Percentiles rank a stretch among this genome's conserved stretches.
These are phyloP conservation scores for Mortierella sp. DNA, from an alignment of 371 early-diverging fungal species.

Conservation along the genomic window DNA sequence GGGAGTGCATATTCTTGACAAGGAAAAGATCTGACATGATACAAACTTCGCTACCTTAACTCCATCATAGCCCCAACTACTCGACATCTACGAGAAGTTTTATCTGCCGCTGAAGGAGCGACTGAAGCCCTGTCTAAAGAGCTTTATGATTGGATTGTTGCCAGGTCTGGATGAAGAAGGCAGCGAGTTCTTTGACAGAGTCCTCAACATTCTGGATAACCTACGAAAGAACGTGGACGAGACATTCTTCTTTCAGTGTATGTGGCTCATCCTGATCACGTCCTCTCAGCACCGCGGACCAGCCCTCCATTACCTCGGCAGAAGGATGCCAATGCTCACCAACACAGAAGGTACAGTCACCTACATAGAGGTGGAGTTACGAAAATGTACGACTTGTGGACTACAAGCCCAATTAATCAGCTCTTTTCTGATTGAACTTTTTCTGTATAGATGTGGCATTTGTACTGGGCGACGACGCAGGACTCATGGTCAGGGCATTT, in stretches of 20 bases:
- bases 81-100: slow-evolving; percentile 80
- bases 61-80: slow-evolving; percentile 77
- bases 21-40: background rate
- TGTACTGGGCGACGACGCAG: slow-evolving; percentile 79
- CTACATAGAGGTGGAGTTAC: slow-evolving; percentile 1
- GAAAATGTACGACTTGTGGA: background rate
- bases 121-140: slow-evolving; percentile 83
- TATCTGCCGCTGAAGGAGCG: slow-evolving; percentile 80
- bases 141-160: slow-evolving; percentile 85
- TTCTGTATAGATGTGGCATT: slow-evolving; percentile 69
- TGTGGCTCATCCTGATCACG: slow-evolving; percentile 85
- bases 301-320: slow-evolving; percentile 82
- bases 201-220: slow-evolving; percentile 77
- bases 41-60: background rate
- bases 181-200: slow-evolving; percentile 87
- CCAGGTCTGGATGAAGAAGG: slow-evolving; percentile 95
- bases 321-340: slow-evolving; percentile 79
- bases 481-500: slow-evolving; percentile 85
- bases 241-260: slow-evolving; percentile 82
- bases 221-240: slow-evolving; percentile 77
- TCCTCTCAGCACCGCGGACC: slow-evolving; percentile 79
- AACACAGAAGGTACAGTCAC: slow-evolving; percentile 70
- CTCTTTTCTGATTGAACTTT: background rate
- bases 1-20: background rate
- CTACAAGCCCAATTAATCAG: background rate